Evolutionary conservation across 179 eudicot genomes (phyloP), one percentile per base, ranked within the genome.

Genomic region (Drosera spatulata): DNA sequence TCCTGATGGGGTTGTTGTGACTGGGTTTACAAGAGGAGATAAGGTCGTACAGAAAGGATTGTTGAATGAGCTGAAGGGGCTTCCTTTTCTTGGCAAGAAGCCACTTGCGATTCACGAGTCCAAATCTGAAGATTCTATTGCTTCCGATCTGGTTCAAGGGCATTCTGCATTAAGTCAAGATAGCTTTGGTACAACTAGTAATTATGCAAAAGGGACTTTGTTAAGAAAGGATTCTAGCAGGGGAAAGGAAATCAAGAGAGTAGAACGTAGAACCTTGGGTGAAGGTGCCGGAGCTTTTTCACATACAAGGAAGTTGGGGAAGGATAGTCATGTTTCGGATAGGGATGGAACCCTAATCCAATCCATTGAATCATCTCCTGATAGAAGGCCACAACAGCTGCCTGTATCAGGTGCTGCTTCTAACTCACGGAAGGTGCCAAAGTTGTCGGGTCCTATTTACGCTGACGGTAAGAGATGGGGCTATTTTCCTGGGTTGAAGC

Each of bases 401-500:
- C 50, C 63, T 39, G 40, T 13, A 37, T 60, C 64, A 57, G 69
- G n/a, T 62, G 67, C 66, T 57, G 57, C 61, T 61, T 52, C 63
- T 55, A 51, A 54, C 59, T 58, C 45, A 51, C 52, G 4, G 71
- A 62, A 53, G 41, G 76, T 66, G 43, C 53, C 61, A 52, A 82
- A 75, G 59, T 65, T 69, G 53, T 67, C 79, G 13, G 73, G 68
- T 1, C 33, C 33, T 22, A 22, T 22, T 22, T 22, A 22, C 33
- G 33, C 33, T 22, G 33, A 22, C 33, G 33, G 50, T 62, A 55
- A 60, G 58, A 62, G 79, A 61, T 91, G 97, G 97, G 97, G 96
- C 44, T 83, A 83, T 63, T 91, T 73, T 60, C 95, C 95, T 9
- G 90, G 88, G 39, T 69, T 91, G 76, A 80, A 76, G 62, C 83